These are phyloP conservation scores for Aspergillus ibericus DNA, from an alignment of 2,329 filamentous ascomycete species.

Conservation along the genomic window DNA sequence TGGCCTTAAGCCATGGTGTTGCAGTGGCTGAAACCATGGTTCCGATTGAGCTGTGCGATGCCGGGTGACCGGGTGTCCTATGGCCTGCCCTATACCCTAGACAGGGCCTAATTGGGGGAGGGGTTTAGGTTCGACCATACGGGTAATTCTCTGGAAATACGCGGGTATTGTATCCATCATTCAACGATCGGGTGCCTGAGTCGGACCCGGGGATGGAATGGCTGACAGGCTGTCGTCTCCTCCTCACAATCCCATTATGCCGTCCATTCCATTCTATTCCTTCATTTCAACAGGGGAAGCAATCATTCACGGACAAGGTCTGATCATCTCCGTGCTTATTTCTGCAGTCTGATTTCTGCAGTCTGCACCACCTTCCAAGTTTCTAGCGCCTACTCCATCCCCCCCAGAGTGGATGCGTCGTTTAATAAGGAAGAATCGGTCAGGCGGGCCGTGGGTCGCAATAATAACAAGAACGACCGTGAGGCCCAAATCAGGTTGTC, in stretches of 20 bases:
- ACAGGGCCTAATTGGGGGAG: background rate
- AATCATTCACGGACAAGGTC: too few relatives aligned
- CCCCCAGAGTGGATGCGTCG: background rate
- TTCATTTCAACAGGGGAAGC: background rate
- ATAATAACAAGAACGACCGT: slow-evolving; percentile 8
- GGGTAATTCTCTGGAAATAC: background rate
- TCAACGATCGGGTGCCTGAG: background rate
- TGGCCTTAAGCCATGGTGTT: slow-evolving; percentile 19
- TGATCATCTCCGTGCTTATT: background rate
- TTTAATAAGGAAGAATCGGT: slow-evolving; percentile 10
- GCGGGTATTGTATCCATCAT: background rate
- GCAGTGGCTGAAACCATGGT: slow-evolving; percentile 19
- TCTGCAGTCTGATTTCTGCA: too few relatives aligned
- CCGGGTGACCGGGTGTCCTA: background rate
- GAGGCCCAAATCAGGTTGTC: slow-evolving; percentile 17
- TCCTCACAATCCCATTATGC: background rate
- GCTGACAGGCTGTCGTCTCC: background rate
- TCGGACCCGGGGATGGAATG: background rate
- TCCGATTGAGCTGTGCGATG: slow-evolving; percentile 1
- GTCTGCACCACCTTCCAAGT: too few relatives aligned
- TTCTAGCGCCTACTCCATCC: background rate
- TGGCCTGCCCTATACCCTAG: slow-evolving; percentile 33
- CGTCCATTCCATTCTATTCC: background rate
- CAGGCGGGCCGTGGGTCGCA: slow-evolving; percentile 22
- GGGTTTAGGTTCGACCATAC: background rate